These are phyloP conservation scores for Strobilomyces echinocephalus DNA, from an alignment of 768 basidiomycete genomes.

Conservation along the genomic window DNA sequence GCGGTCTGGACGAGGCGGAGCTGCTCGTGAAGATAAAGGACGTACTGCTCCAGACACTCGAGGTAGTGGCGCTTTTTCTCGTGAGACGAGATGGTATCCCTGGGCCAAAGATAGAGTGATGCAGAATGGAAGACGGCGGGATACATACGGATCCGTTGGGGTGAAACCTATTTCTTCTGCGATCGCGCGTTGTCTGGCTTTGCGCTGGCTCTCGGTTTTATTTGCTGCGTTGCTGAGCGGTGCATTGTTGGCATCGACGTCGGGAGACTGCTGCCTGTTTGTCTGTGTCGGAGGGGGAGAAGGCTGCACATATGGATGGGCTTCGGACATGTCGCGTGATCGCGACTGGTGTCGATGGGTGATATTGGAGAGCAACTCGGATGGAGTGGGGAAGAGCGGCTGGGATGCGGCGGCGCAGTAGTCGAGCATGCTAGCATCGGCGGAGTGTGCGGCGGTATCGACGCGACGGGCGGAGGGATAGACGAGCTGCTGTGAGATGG, in stretches of 20 bases:
- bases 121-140: not conserved
- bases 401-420: conserved; percentile 24
- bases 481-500: conserved; percentile 12
- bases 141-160: conserved; percentile 57
- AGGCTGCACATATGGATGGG: conserved; percentile 4
- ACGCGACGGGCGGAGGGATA: conserved; percentile 8
- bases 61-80: conserved; percentile 74
- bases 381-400: conserved; percentile 59
- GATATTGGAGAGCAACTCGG: conserved; percentile 53
- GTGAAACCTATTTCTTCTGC: conserved; percentile 52
- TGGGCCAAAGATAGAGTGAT: conserved; percentile 16
- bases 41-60: conserved; percentile 69
- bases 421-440: conserved; percentile 12
- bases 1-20: conserved; percentile 44
- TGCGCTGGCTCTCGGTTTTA: conserved; percentile 48
- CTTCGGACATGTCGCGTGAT: conserved; percentile 3
- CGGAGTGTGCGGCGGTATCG: not conserved
- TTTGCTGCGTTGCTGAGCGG: conserved; percentile 9
- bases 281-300: conserved; percentile 10
- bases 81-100: conserved; percentile 72
- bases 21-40: conserved; percentile 60
- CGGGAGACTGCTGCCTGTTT: conserved; percentile 12
- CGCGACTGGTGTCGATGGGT: conserved; percentile 5
- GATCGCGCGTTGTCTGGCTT: conserved; percentile 53
- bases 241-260: not conserved